These are phyloP conservation scores for Aspergillus pseudonomiae DNA, from an alignment of 2,329 filamentous ascomycete species.

Conservation along the genomic window DNA sequence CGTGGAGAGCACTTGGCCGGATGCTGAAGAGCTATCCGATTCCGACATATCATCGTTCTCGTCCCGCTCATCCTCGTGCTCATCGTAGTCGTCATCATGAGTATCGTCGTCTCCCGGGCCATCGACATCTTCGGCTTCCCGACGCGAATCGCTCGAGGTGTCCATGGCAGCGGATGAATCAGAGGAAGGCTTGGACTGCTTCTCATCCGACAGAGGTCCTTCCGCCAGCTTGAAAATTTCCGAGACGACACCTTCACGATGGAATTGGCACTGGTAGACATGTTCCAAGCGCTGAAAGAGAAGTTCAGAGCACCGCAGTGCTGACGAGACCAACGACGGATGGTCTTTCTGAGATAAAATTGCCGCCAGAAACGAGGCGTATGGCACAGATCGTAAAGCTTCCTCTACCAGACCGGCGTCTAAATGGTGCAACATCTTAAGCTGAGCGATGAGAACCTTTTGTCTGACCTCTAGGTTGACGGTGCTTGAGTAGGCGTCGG, in stretches of 20 bases:
- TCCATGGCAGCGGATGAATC: constrained; percentile 25
- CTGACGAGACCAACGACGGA: constrained; percentile 79
- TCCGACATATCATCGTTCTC: constrained; percentile 60
- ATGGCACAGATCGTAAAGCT: constrained; percentile 82
- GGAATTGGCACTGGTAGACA: constrained; percentile 94
- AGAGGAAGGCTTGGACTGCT: constrained; percentile 14
- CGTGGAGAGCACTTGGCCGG: constrained; percentile 42
- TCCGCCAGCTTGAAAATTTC: constrained; percentile 83
- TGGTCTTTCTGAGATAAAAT: constrained; percentile 97
- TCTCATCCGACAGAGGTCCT: constrained; percentile 33
- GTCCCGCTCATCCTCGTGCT: constrained; percentile 54
- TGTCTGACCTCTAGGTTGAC: constrained; percentile 93
- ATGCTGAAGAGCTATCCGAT: constrained; percentile 66
- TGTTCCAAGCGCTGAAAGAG: constrained; percentile 80
- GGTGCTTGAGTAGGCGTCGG: constrained; percentile 95
- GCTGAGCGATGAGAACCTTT: constrained; percentile 90
- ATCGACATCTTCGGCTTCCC: constrained; percentile 35
- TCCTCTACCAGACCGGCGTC: constrained; percentile 82
- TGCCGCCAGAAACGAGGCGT: constrained; percentile 91
- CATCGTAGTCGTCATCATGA: constrained; percentile 57
- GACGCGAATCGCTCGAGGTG: constrained; percentile 19
- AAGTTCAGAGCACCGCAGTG: constrained; percentile 85
- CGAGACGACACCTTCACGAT: constrained; percentile 91
- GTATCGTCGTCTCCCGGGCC: constrained; percentile 57
- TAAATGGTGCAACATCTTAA: constrained; percentile 98